phyloP scores from a whole-genome alignment of 2,329 filamentous ascomycete genomes.

The Colletotrichum trifolii region DNA sequence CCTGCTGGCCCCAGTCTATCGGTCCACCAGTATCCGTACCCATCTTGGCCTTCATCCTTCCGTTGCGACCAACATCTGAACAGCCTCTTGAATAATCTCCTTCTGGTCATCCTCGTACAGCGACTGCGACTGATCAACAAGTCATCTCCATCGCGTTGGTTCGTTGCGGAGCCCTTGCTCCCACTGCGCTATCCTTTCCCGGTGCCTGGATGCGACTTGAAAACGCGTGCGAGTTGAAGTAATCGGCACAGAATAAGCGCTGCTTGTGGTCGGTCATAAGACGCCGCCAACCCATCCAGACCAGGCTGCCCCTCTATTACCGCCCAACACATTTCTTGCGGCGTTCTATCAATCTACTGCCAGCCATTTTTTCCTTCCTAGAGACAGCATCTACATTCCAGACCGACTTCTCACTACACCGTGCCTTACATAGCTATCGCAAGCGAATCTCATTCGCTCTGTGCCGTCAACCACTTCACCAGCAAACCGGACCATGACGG shows the following conservation, averaged over 20 bases:
- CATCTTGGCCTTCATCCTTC: constrained; percentile 13
- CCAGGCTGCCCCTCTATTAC: constrained; percentile 16
- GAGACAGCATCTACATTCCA: neutral
- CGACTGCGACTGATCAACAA: neutral
- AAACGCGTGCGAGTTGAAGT: neutral
- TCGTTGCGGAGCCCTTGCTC: constrained; percentile 4
- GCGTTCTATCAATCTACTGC: constrained; percentile 17
- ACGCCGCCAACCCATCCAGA: constrained; percentile 17
- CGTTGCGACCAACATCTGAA: constrained; percentile 12
- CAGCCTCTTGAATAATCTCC: constrained; percentile 19
- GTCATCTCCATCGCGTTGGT: neutral
- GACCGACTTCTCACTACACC: too few relatives aligned
- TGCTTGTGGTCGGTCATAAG: constrained; percentile 13
- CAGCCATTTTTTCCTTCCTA: constrained; percentile 10
- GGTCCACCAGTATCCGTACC: constrained; percentile 24
- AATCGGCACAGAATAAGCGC: constrained; percentile 26
- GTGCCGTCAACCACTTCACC: neutral
- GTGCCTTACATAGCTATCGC: too few relatives aligned
- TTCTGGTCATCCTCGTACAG: neutral
- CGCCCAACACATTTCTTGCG: constrained; percentile 21
- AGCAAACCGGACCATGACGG: too few relatives aligned
- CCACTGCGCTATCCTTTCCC: neutral
- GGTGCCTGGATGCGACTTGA: constrained; percentile 9
- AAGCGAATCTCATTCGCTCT: too few relatives aligned
- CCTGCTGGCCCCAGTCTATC: constrained; percentile 20